phyloP scores from a whole-genome alignment of 1,284 basidiomycete genomes.

The Megacollybia platyphylla region DNA sequence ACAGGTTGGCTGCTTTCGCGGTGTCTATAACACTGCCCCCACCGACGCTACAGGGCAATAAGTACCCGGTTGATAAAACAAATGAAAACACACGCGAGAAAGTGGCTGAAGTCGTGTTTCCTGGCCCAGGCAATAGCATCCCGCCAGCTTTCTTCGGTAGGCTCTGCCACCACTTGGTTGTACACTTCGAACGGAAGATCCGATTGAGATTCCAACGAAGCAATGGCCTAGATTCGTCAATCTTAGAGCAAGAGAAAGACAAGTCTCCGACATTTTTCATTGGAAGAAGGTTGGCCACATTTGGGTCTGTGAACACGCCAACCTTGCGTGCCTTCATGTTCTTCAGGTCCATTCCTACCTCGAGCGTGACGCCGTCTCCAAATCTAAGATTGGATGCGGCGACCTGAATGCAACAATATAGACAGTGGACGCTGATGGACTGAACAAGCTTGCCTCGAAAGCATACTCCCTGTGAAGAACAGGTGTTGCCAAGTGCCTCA shows the following conservation, averaged over 20 bases:
- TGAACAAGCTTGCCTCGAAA: slow-evolving; percentile 61
- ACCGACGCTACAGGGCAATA: slow-evolving; percentile 50
- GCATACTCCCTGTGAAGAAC: slow-evolving; percentile 80
- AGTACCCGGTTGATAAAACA: slow-evolving; percentile 1
- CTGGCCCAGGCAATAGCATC: slow-evolving; percentile 86
- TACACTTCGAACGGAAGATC: slow-evolving; percentile 78
- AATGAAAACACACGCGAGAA: slow-evolving; percentile 63
- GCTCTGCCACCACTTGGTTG: slow-evolving; percentile 79
- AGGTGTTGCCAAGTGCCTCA: slow-evolving; percentile 76
- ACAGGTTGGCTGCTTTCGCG: slow-evolving; percentile 87
- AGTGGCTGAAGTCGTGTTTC: slow-evolving; percentile 82
- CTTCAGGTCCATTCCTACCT: slow-evolving; percentile 91
- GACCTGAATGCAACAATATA: slow-evolving; percentile 35
- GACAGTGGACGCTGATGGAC: slow-evolving; percentile 1
- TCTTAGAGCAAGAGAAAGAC: neutral
- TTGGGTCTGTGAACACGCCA: slow-evolving; percentile 88
- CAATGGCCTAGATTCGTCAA: slow-evolving; percentile 42
- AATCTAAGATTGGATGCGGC: slow-evolving; percentile 87
- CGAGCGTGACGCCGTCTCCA: slow-evolving; percentile 79
- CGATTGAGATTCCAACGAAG: slow-evolving; percentile 59
- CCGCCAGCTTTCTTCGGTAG: slow-evolving; percentile 82
- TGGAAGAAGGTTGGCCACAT: slow-evolving; percentile 70
- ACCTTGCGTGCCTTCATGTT: slow-evolving; percentile 85
- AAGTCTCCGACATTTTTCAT: slow-evolving; percentile 61
- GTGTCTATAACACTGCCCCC: slow-evolving; percentile 96